These are phyloP conservation scores for Verticillium tricorpus DNA, from an alignment of 2,329 filamentous ascomycete species.

Conservation along the genomic window DNA sequence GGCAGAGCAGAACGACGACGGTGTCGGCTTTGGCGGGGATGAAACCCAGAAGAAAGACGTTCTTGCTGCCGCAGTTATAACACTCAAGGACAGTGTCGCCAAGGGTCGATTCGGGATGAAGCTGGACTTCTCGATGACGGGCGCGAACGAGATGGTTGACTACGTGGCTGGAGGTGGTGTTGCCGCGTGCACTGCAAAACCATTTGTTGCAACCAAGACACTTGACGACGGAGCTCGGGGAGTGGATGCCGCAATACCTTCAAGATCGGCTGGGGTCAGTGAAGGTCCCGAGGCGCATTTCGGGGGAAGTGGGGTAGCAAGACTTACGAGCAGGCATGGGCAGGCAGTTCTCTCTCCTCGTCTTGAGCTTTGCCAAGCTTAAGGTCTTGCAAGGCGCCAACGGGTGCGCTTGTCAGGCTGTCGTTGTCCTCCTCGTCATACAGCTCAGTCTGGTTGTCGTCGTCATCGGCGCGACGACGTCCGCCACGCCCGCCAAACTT, in stretches of 20 bases:
- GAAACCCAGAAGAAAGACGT: slow-evolving; percentile 94
- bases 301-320: slow-evolving; percentile 1
- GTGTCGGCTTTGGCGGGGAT: slow-evolving; percentile 98
- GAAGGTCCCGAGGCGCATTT: background rate
- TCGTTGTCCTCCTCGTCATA: slow-evolving; percentile 79
- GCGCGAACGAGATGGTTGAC: slow-evolving; percentile 97
- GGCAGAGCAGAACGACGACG: slow-evolving; percentile 92
- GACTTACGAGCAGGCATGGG: slow-evolving; percentile 92
- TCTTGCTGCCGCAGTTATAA: slow-evolving; percentile 99
- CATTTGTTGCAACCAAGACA: slow-evolving; percentile 94
- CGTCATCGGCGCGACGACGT: slow-evolving; percentile 74
- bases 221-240: slow-evolving; percentile 91
- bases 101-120: slow-evolving; percentile 87
- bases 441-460: slow-evolving; percentile 81
- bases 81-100: slow-evolving; percentile 97
- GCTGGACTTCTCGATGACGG: slow-evolving; percentile 96
- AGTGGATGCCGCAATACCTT: slow-evolving; percentile 96
- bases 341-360: slow-evolving; percentile 85
- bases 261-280: background rate
- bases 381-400: slow-evolving; percentile 68
- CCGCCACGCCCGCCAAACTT: slow-evolving; percentile 57
- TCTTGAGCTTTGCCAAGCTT: slow-evolving; percentile 53
- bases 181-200: slow-evolving; percentile 97
- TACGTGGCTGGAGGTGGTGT: slow-evolving; percentile 94
- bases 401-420: slow-evolving; percentile 72